Percentiles rank a stretch among this genome's conserved stretches.
Conservation (phyloP, 202 grass and related monocot species). For the Eragrostis tef region DNA sequence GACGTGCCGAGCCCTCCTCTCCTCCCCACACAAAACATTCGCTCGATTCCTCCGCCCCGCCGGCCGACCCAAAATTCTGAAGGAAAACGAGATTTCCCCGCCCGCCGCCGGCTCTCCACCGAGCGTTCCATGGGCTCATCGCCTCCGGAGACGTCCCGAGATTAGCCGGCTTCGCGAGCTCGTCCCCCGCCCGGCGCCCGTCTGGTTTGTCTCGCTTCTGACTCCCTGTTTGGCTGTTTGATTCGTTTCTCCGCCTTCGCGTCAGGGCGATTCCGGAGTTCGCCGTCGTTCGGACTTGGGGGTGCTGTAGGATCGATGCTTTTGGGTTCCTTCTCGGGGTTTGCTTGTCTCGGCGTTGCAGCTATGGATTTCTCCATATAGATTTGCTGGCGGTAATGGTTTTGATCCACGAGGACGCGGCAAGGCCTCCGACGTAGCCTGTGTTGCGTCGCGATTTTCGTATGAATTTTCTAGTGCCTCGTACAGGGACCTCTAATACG, state of each 20-base stretch:
- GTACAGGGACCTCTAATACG: neutral
- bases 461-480: neutral
- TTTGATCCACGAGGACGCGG: neutral
- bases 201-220: neutral
- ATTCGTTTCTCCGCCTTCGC: neutral
- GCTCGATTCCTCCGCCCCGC: slow-evolving; percentile 38
- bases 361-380: neutral
- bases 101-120: neutral
- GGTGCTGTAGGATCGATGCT: neutral
- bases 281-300: neutral
- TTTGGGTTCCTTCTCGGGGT: neutral
- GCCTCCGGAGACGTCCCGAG: neutral
- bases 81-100: neutral
- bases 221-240: neutral
- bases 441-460: neutral
- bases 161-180: neutral
- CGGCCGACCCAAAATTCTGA: neutral
- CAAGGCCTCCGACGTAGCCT: neutral
- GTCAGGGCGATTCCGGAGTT: neutral
- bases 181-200: neutral
- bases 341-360: neutral
- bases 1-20: slow-evolving; percentile 32
- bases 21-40: neutral
- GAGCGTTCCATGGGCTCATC: slow-evolving; percentile 12
- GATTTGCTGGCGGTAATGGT: neutral